phyloP scores from a whole-genome alignment of 208 protist genomes.

The Leishmania major region DNA sequence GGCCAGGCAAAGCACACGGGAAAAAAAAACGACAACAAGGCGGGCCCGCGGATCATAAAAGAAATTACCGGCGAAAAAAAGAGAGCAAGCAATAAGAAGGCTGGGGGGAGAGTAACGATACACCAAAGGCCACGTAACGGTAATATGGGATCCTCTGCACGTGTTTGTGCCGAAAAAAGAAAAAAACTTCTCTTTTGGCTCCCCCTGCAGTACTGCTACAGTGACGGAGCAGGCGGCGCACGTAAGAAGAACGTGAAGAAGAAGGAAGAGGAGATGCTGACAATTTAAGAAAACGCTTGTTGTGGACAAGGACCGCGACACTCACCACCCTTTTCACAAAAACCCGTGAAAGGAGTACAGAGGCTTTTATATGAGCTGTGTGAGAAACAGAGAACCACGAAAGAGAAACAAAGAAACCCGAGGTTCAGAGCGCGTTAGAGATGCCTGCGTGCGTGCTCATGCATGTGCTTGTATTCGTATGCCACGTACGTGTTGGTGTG shows the following conservation, averaged over 20 bases:
- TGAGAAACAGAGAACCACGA: neutral
- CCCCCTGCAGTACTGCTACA: neutral
- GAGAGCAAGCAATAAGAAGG: neutral
- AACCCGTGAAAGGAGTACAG: neutral
- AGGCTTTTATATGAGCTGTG: neutral
- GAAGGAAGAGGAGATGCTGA: neutral
- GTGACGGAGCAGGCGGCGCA: neutral
- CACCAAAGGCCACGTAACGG: neutral
- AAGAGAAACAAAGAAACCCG: neutral
- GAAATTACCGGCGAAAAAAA: neutral
- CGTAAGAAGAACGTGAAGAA: neutral
- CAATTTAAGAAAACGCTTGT: neutral
- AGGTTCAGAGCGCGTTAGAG: neutral
- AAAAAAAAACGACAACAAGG: neutral
- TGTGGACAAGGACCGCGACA: neutral
- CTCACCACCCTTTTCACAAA: neutral
- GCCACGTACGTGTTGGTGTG: neutral
- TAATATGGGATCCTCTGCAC: neutral
- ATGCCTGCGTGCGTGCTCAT: neutral
- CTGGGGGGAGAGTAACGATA: neutral
- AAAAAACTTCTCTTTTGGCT: neutral
- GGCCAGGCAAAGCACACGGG: neutral
- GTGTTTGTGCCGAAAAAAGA: neutral
- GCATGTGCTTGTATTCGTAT: slow-evolving; percentile 9
- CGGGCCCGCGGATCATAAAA: neutral